Evolutionary conservation across 1,139 yeast genomes (phyloP), one percentile per base, ranked within the genome.

Genomic region (Protomyces arabidopsidicola): DNA sequence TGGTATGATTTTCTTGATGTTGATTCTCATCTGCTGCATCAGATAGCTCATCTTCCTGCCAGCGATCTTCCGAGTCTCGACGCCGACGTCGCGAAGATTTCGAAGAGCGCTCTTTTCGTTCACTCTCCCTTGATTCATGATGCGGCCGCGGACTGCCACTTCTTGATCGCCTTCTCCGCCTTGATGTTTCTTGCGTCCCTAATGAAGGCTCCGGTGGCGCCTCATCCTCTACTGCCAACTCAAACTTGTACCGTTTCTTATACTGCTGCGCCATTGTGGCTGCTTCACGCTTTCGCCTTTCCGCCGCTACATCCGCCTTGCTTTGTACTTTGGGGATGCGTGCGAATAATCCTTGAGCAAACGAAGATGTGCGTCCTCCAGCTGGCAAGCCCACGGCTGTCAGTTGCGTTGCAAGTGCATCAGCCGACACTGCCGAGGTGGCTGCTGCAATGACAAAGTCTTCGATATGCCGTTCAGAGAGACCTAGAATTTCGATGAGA

Each of bases 321-420:
- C 64, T 52, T 20, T 64, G 45, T 6, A 56, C 24, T 27, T 66
- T 69, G 56, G 69, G 71, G 27, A 67, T 67, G 51, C 69, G 68
- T 12, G 51, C 66, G 63, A 58, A 75, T 31, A 73, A 65, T 14
- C 69, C 71, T 8, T 65, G 68, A 8, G 72, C 71, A 65, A 75
- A 74, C 8, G 51, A 53, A 48, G 63, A 62, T 12, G 70, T 67
- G 18, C 65, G 67, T 12, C 63, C 51, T 4, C 67, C 66, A 12
- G 68, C 65, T n/a, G 72, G 73, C 14, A 75, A 60, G 2, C 77
- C 77, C 53, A 72, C 71, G 31, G 68, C 69, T 8, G 62, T 68
- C 57, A 75, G 65, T n/a, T 70, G 70, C 16, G 45, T 34, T 14
- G 64, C 67, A 57, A 75, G 66, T 35, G 22, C 54, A 3, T 45